Evolutionary conservation across 2,329 filamentous ascomycete genomes (phyloP), one percentile per base, ranked within the genome.

Genomic region (Aspergillus aculeatus): DNA sequence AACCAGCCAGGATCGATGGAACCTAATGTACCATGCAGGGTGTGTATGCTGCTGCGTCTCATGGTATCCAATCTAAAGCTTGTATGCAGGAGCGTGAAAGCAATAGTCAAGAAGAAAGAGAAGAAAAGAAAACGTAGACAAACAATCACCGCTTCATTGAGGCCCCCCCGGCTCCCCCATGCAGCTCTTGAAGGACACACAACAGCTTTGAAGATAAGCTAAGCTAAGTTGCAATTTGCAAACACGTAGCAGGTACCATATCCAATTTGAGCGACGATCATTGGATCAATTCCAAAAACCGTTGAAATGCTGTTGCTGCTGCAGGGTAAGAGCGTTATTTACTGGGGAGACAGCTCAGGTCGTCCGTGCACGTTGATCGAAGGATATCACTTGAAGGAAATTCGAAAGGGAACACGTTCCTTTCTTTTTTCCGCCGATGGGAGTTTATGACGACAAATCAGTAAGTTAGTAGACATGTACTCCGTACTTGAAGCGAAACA

Each of bases 31-130:
- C 61, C 59, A 63, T 44, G 38, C 38, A 44, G 38, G 38, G 53
- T 44, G 53, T 44, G 56, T 41, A 52, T 57, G 54, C 59, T 56
- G 57, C 53, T 57, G 61, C 58, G 54, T 60, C 49, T 55, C 35
- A 63, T 52, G 61, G 61, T 61, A 61, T 57, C 61, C 61, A 63
- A 61, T 63, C 53, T 47, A 47, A 47, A 55, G 47, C 55, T 31
- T 57, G 55, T 29, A 31, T 19, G 29, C 53, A 55, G 41, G 44
- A 23, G 53, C 41, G 53, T 21, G 47, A 54, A 32, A 35, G n/a
- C 9, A 48, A 23, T 21, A 32, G 6, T 21, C 44, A 4, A 24
- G 4, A 21, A 23, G 21, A 32, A 32, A 47, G 11, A 12, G 14
- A 21, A 14, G 5, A 26, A 47, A 19, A n/a, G 12, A 26, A 23